A percentile compares a stretch with the other conserved stretches of the same genome.
Evolutionary conservation across 805 yeast genomes (phyloP).

Genomic region (Myxozyma nipponensis): DNA sequence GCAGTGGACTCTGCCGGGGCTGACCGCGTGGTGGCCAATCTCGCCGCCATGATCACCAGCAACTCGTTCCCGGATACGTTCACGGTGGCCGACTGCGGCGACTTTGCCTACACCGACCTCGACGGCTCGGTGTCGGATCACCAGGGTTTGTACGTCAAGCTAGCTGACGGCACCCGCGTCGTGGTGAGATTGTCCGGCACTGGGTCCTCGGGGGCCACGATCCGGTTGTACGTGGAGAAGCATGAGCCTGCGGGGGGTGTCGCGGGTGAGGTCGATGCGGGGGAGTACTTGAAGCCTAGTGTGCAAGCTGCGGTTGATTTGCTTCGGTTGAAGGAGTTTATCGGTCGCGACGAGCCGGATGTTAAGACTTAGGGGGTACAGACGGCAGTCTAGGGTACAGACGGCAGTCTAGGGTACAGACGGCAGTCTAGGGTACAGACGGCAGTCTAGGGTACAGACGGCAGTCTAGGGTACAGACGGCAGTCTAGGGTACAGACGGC

Average conservation of each 20-base stretch:
- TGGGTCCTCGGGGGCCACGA: slow-evolving; percentile 97
- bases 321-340: slow-evolving; percentile 64
- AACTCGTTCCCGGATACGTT: slow-evolving; percentile 46
- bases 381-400: too few species aligned
- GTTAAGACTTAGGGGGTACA: too few species aligned
- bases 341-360: slow-evolving; percentile 83
- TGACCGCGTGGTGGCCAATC: slow-evolving; percentile 53
- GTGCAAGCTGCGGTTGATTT: slow-evolving; percentile 61
- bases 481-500: too few species aligned
- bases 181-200: slow-evolving; percentile 93
- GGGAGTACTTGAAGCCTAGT: slow-evolving; percentile 62
- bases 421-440: too few species aligned
- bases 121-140: slow-evolving; percentile 85
- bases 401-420: too few species aligned
- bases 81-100: slow-evolving; percentile 70
- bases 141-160: slow-evolving; percentile 85
- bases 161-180: slow-evolving; percentile 76
- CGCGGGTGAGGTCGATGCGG: slow-evolving; percentile 49
- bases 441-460: too few species aligned
- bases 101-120: slow-evolving; percentile 87
- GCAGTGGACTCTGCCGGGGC: slow-evolving; percentile 77
- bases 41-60: slow-evolving; percentile 43
- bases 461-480: too few species aligned
- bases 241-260: slow-evolving; percentile 59
- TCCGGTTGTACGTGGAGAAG: slow-evolving; percentile 84